phyloP scores from a whole-genome alignment of 768 basidiomycete genomes.

The Galerina sulciceps region DNA sequence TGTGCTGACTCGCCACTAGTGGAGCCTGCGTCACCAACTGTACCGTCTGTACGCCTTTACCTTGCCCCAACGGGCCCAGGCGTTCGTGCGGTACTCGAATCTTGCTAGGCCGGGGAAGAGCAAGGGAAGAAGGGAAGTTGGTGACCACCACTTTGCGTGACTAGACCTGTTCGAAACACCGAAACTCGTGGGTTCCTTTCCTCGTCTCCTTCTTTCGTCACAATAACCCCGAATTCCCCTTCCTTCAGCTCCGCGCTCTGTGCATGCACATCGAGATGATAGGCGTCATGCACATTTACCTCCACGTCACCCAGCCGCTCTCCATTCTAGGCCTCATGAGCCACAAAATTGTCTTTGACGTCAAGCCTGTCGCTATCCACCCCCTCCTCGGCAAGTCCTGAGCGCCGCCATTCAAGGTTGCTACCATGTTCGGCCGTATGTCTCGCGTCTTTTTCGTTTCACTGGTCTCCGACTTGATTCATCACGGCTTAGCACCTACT shows the following conservation, averaged over 20 bases:
- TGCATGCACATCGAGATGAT: conserved; percentile 86
- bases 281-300: conserved; percentile 90
- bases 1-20: conserved; percentile 46
- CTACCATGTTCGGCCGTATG: conserved; percentile 75
- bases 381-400: conserved; percentile 72
- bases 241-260: conserved; percentile 58
- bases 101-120: conserved; percentile 53
- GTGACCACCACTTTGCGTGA: conserved; percentile 93
- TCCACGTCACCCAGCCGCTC: conserved; percentile 95
- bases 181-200: conserved; percentile 59
- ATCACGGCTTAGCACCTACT: conserved; percentile 41
- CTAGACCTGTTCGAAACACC: conserved; percentile 91
- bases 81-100: neutral
- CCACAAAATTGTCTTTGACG: conserved; percentile 88
- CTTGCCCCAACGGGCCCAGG: neutral
- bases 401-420: conserved; percentile 87
- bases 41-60: conserved; percentile 44
- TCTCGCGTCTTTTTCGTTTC: conserved; percentile 11
- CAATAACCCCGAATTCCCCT: neutral
- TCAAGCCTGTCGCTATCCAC: conserved; percentile 83
- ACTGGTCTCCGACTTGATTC: neutral
- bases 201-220: neutral
- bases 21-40: conserved; percentile 78
- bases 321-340: conserved; percentile 97
- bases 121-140: no score